Evolutionary conservation across 2,329 filamentous ascomycete genomes (phyloP).

Genomic region (Aspergillus sp.): DNA sequence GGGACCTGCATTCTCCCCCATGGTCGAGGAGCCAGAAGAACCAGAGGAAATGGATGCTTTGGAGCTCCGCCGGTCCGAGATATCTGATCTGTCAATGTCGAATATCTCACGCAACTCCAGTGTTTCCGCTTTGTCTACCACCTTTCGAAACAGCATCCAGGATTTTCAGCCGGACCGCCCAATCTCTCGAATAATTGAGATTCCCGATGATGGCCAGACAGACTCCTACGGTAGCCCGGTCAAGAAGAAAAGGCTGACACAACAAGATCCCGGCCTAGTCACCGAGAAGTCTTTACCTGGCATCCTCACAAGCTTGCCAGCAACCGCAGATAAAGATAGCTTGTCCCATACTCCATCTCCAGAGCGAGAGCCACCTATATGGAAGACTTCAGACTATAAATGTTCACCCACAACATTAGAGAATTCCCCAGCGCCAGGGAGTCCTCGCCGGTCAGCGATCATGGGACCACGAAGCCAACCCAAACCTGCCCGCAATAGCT

Average conservation of each 20-base stretch:
- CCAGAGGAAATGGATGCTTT: conserved; percentile 21
- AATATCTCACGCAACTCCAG: conserved; percentile 18
- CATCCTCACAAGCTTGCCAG: conserved; percentile 26
- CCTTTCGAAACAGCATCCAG: conserved; percentile 16
- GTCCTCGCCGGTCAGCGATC: conserved; percentile 32
- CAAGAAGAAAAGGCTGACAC: conserved; percentile 25
- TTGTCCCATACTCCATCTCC: conserved; percentile 33
- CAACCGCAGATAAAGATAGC: conserved; percentile 13
- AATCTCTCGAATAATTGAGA: conserved; percentile 8
- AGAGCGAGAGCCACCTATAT: conserved; percentile 25
- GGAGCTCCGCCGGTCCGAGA: conserved; percentile 23
- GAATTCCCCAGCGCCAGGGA: conserved; percentile 24
- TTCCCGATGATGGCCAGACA: not conserved
- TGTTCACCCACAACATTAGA: conserved; percentile 25
- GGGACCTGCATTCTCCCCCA: conserved; percentile 33
- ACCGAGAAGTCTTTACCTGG: conserved; percentile 25
- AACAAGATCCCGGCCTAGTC: conserved; percentile 15
- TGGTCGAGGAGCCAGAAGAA: conserved; percentile 37
- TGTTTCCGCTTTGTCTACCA: conserved; percentile 16
- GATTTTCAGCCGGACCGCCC: conserved; percentile 8
- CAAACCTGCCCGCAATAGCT: conserved; percentile 21
- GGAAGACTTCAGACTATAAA: conserved; percentile 23
- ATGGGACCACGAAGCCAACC: conserved; percentile 37
- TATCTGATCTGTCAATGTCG: conserved; percentile 19
- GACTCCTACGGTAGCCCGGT: conserved; percentile 21